Evolutionary conservation across 306 rosid genomes (phyloP), one percentile per base, ranked within the genome.

Genomic region (Castanospermum australe): DNA sequence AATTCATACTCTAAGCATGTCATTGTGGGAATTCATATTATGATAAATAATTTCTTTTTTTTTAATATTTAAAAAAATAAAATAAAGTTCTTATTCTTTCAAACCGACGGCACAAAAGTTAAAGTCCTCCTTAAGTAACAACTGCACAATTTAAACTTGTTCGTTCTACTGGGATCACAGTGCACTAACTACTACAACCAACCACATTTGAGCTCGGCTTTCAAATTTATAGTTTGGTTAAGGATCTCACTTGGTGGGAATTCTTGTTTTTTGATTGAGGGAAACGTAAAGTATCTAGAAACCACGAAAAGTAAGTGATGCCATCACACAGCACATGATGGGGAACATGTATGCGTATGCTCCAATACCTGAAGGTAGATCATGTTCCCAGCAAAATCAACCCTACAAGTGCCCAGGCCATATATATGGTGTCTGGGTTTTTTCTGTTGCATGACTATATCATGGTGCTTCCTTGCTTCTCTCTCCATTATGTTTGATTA

Each of bases 331-430:
- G 17, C 66, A 32, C 69, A 18, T 14, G 47, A 30, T 28, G 44
- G 80, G 72, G 72, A 77, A 65, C 64, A 65, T 65, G 21, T 21
- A 39, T 36, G 73, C 54, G 21, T 21, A 39, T 36, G 73, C 54
- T 15, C 72, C 41, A 74, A 59, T 28, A 25, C 7, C 14, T 10
- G 8, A 8, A 5, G 30, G 36, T 22, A 18, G 63, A 30, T 18
- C n/a, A 48, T 44, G 9, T 20, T 45, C 9, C 22, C 8, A 71
- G 13, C 45, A 28, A 72, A 63, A 25, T 17, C 8, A 51, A 71
- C 74, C 74, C 33, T 59, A 62, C 73, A 51, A 72, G 59, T 80
- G 66, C 70, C 66, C 45, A 22, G 2, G 6, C 5, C 2, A 41
- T 44, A 17, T 44, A 5, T 5, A 22, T 22, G 24, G 11, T 38